A percentile compares a stretch with the other conserved stretches of the same genome.
These are phyloP conservation scores for Chaetomiaceae sp. DNA, from an alignment of 2,329 filamentous ascomycete genomes.

Conservation along the genomic window DNA sequence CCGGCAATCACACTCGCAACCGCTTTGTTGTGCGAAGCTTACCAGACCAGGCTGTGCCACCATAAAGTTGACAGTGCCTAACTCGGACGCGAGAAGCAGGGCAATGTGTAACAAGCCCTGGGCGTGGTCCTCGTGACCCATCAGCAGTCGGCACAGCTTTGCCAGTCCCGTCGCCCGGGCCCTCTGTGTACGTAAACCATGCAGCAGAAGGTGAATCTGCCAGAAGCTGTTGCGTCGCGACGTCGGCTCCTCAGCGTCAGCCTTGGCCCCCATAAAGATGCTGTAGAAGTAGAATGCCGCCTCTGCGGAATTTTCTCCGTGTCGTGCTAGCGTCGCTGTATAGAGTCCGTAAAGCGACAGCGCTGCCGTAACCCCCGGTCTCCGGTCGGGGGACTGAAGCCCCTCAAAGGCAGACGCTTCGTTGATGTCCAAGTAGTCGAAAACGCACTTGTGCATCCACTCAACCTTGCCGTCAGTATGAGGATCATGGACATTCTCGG, in stretches of 20 bases:
- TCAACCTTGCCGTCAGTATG: background rate
- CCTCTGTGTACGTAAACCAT: no score
- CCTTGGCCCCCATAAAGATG: background rate
- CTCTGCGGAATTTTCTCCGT: background rate
- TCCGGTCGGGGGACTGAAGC: background rate
- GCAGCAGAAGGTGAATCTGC: no score
- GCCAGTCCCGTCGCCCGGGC: no score
- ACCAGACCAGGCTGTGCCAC: no score
- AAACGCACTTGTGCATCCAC: slow-evolving; percentile 11
- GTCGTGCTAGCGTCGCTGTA: background rate
- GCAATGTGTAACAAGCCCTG: no score
- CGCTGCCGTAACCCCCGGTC: background rate
- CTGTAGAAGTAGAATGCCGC: background rate
- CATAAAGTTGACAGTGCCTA: no score
- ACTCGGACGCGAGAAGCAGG: no score
- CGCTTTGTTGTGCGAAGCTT: no score
- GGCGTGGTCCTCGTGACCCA: no score
- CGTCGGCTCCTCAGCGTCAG: background rate
- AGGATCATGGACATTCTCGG: background rate
- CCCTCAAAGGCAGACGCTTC: slow-evolving; percentile 1
- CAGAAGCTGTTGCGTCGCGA: no score
- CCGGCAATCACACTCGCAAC: no score
- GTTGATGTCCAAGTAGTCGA: slow-evolving; percentile 9
- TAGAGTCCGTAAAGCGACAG: background rate
- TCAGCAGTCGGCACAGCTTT: no score